These are phyloP conservation scores for Colletotrichum lupini DNA, from an alignment of 2,329 filamentous ascomycete genomes.

Conservation along the genomic window DNA sequence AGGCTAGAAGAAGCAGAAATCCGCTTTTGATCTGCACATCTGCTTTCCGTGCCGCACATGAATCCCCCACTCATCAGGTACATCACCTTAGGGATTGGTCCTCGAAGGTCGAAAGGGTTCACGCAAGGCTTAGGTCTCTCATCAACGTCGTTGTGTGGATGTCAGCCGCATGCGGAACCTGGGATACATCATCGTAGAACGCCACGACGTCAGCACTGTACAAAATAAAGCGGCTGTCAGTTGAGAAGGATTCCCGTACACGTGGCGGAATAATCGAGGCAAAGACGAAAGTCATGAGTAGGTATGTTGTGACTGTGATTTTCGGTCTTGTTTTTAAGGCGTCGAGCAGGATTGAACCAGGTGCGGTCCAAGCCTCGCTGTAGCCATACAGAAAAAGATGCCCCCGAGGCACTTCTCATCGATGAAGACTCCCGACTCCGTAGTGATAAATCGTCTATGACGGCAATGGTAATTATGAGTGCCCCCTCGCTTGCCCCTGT, in stretches of 20 bases:
- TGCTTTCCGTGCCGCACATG: slow-evolving; percentile 20
- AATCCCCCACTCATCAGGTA: slow-evolving; percentile 24
- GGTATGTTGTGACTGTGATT: neutral
- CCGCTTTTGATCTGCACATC: slow-evolving; percentile 35
- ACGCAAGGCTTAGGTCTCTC: slow-evolving; percentile 2
- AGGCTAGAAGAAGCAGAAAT: slow-evolving; percentile 20
- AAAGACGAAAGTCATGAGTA: neutral
- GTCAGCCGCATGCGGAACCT: slow-evolving; percentile 15
- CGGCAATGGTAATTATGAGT: slow-evolving; percentile 13
- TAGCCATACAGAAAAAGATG: slow-evolving; percentile 1
- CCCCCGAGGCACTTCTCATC: slow-evolving; percentile 2
- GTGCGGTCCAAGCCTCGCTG: neutral
- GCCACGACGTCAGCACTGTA: neutral
- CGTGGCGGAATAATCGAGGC: neutral
- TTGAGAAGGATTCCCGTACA: neutral
- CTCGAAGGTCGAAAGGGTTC: neutral
- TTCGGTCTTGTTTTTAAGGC: slow-evolving; percentile 3
- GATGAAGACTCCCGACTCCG: slow-evolving; percentile 31
- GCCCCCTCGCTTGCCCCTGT: slow-evolving; percentile 32
- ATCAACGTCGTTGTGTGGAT: slow-evolving; percentile 9
- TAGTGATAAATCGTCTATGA: slow-evolving; percentile 28
- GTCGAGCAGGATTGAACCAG: neutral
- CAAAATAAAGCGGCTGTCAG: neutral
- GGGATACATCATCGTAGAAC: neutral
- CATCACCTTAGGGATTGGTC: slow-evolving; percentile 1